Conservation (phyloP, 352 stramenopile genomes). For the Pythium vanterpoolii region DNA sequence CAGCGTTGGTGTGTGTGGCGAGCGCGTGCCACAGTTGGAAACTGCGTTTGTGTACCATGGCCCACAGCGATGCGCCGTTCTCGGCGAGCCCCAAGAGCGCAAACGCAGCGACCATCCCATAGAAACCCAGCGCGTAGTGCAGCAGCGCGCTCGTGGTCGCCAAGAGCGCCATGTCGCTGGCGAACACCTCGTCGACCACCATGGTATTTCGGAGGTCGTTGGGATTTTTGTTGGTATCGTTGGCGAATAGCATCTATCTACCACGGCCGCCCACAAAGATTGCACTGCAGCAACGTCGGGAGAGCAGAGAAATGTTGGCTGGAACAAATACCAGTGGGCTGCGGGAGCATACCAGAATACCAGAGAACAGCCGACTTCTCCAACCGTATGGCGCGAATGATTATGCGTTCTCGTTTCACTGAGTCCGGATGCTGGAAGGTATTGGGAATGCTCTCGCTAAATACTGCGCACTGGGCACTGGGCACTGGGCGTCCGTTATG, state of each 20-base stretch:
- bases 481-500: background rate
- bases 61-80: slow-evolving; percentile 7
- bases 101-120: slow-evolving; percentile 41
- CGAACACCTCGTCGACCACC: slow-evolving; percentile 28
- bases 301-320: background rate
- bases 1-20: background rate
- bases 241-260: background rate
- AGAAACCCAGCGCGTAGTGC: slow-evolving; percentile 61
- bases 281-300: background rate
- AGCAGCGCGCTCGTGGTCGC: slow-evolving; percentile 53
- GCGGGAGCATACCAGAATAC: background rate
- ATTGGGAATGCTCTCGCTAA: background rate
- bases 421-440: background rate
- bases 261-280: no score
- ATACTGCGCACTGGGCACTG: no score
- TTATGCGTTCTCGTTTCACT: background rate
- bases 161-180: slow-evolving; percentile 57
- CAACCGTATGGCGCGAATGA: background rate
- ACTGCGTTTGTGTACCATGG: background rate
- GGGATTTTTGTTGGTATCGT: background rate
- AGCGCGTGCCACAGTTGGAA: background rate
- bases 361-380: background rate
- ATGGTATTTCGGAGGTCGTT: background rate
- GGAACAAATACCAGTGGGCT: background rate
- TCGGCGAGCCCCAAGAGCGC: slow-evolving; percentile 21